Evolutionary conservation across 345 rosid genomes (phyloP).

Genomic region (Arabidopsis thaliana): TAIR10.1 NC_003070.9:25242501-25243000

Average conservation of each 20-base stretch:
- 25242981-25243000: slow-evolving; percentile 58
- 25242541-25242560: slow-evolving; percentile 84
- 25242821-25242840: slow-evolving; percentile 85
- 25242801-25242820: slow-evolving; percentile 78
- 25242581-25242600: slow-evolving; percentile 81
- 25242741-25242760: neutral
- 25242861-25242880: slow-evolving; percentile 84
- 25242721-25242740: neutral
- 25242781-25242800: neutral
- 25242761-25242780: slow-evolving; percentile 1
- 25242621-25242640: slow-evolving; percentile 28
- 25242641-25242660: neutral
- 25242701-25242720: neutral
- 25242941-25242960: neutral
- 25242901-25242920: slow-evolving; percentile 49
- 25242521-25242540: slow-evolving; percentile 70
- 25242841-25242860: slow-evolving; percentile 86
- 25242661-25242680: neutral
- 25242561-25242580: slow-evolving; percentile 84
- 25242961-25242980: neutral
- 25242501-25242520: slow-evolving; percentile 76
- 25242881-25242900: slow-evolving; percentile 93
- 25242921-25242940: slow-evolving; percentile 23
- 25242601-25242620: slow-evolving; percentile 63
- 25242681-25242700: neutral